Percentiles rank a stretch among this genome's conserved stretches.
Evolutionary conservation across 2,329 filamentous ascomycete species (phyloP).

Genomic region (Pseudocercospora fuligena): DNA sequence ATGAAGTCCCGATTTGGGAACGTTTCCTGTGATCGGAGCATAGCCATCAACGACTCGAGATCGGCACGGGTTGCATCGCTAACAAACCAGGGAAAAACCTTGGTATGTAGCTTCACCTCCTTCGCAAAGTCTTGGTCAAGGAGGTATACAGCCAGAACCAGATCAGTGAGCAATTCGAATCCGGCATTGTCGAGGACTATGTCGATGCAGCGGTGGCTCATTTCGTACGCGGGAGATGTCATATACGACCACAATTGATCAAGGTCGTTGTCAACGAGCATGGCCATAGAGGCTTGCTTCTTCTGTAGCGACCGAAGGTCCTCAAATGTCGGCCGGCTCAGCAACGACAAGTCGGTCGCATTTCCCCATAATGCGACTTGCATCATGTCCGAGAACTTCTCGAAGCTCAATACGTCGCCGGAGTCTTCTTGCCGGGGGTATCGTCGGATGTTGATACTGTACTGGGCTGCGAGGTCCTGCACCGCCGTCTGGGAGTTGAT

Average conservation of each 20-base stretch:
- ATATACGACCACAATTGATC: constrained; percentile 9
- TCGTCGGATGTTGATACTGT: constrained; percentile 3
- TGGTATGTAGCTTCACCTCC: background rate
- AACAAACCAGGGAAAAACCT: constrained; percentile 15
- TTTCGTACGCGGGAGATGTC: background rate
- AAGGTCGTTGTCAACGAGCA: background rate
- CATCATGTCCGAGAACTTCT: constrained; percentile 12
- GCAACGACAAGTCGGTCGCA: constrained; percentile 15
- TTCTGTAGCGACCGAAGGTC: constrained; percentile 7
- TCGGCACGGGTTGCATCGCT: constrained; percentile 12
- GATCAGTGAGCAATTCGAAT: constrained; percentile 11
- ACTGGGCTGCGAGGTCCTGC: background rate
- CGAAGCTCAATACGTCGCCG: background rate
- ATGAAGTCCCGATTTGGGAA: constrained; percentile 3
- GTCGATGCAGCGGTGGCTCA: constrained; percentile 11
- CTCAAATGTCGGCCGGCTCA: constrained; percentile 9
- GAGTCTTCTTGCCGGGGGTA: background rate
- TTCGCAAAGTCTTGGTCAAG: constrained; percentile 7
- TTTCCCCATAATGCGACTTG: constrained; percentile 12
- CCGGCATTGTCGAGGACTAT: constrained; percentile 16
- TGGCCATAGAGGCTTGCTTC: background rate
- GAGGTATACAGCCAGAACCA: constrained; percentile 7
- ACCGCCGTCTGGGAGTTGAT: constrained; percentile 11
- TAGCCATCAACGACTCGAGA: constrained; percentile 9
- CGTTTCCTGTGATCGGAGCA: background rate